Base-by-base conservation (phyloP, 805 yeast species). In the Candida ovalis region DNA sequence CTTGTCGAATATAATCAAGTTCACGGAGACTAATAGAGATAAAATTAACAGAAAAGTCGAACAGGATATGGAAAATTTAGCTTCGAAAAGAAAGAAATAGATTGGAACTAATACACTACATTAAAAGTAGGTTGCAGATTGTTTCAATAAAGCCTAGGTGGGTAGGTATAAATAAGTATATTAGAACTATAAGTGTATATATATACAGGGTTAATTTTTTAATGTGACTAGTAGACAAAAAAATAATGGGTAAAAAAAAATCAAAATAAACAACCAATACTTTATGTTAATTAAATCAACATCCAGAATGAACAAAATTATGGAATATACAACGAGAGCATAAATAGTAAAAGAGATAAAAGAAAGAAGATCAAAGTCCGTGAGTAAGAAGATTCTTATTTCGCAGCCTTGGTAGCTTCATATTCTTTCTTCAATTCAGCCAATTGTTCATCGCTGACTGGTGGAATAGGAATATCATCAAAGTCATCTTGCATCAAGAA, bases 391-490 rank as follows among this genome's bases (percentile, higher is more conserved):
- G 22, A 40, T 35, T 12, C 36, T 39, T 43, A 44, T 47, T 25
- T 40, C 28, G 24, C 21, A 46, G 28, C 15, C 58, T 71, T 67
- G 54, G 69, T 67, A 40, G 63, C 76, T 63, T 82, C 86, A 61
- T 85, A 87, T 64, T 88, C 96, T 61, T 77, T 74, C 67, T 78
- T 82, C 71, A 91, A 76, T 65, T 80, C 74, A 44, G 77, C 79
- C 61, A 92, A 74, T 63, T 89, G 94, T 46, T 76, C 82, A 51
- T 86, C 94, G 36, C 84, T 77, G 50, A 92, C 76, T 18, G 98
- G 97, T 42, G 99, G 99, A 56, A 92, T 82, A 37, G 97, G 97
- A 57, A 92, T 88, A 64, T 91, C 97, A 41, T 76, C 81, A 64
- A 92, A 89, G 54, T 92, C 96, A 62, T 90, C 97, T 60, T 74